phyloP scores from a whole-genome alignment of 2,329 filamentous ascomycete species.

The Zarea fungicola region DNA sequence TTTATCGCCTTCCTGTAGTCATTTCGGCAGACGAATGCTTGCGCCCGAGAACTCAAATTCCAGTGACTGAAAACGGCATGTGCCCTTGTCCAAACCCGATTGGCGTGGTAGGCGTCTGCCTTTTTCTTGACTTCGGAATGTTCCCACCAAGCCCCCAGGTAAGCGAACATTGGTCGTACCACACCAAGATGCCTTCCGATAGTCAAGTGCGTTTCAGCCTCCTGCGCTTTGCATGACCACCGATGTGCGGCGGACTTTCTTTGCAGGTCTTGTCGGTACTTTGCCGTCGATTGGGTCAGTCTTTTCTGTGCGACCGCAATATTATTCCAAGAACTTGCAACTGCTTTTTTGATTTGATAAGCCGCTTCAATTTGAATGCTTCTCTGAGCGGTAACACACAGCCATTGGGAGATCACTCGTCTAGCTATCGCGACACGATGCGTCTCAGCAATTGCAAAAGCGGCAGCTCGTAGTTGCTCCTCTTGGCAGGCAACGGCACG shows the following conservation, averaged over 20 bases:
- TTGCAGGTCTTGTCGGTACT: slow-evolving; percentile 26
- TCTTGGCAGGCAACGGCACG: slow-evolving; percentile 25
- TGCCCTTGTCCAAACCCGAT: background rate
- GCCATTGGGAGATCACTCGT: slow-evolving; percentile 24
- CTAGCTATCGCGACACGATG: slow-evolving; percentile 19
- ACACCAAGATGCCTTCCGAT: slow-evolving; percentile 3
- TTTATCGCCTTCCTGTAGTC: background rate
- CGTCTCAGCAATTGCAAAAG: slow-evolving; percentile 19
- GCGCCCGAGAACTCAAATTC: slow-evolving; percentile 5
- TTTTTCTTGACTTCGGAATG: slow-evolving; percentile 1
- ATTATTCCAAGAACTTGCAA: slow-evolving; percentile 21
- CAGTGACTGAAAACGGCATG: slow-evolving; percentile 4
- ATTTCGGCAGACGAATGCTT: slow-evolving; percentile 10
- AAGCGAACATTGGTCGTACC: slow-evolving; percentile 2
- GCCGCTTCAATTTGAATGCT: slow-evolving; percentile 18
- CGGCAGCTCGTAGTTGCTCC: slow-evolving; percentile 22
- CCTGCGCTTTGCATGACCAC: slow-evolving; percentile 16
- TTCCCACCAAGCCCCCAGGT: slow-evolving; percentile 11
- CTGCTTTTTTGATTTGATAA: slow-evolving; percentile 16
- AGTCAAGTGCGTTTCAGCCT: background rate
- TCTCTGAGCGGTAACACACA: slow-evolving; percentile 21
- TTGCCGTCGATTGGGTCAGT: background rate
- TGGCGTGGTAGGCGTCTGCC: background rate
- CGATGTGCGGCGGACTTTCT: slow-evolving; percentile 27
- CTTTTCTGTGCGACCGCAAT: background rate